Percentiles rank a stretch among this genome's conserved stretches.
Evolutionary conservation across 1,284 basidiomycete species (phyloP).

Genomic region (Thelephora terrestris): DNA sequence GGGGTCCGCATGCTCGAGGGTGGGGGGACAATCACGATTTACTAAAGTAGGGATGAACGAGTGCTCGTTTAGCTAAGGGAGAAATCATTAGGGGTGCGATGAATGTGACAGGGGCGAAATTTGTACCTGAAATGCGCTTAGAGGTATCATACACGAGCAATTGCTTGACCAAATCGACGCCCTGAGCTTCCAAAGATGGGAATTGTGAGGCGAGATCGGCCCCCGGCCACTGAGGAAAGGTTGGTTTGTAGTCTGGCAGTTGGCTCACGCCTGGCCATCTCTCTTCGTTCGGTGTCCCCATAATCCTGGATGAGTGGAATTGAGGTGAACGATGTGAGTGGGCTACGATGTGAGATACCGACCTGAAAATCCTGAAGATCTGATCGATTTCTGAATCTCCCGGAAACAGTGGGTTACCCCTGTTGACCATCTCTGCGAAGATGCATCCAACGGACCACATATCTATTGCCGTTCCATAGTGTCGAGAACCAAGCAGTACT

Average conservation of each 20-base stretch:
- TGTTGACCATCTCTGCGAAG: constrained; percentile 88
- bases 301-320: constrained; percentile 49
- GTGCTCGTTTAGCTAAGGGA: constrained; percentile 73
- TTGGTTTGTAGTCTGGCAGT: constrained; percentile 92
- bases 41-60: constrained; percentile 78
- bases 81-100: too few species aligned
- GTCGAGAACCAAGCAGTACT: constrained; percentile 89
- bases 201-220: constrained; percentile 63
- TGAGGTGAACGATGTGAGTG: too few species aligned
- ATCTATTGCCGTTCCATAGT: constrained; percentile 95
- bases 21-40: constrained; percentile 13
- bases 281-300: constrained; percentile 93
- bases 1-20: too few species aligned
- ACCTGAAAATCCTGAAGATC: constrained; percentile 99
- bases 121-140: constrained; percentile 88
- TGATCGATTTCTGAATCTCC: constrained; percentile 99
- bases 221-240: constrained; percentile 90
- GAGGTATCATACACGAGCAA: constrained; percentile 91
- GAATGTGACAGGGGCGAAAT: too few species aligned
- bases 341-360: constrained; percentile 18
- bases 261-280: constrained; percentile 86
- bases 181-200: constrained; percentile 57
- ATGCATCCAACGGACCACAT: constrained; percentile 99
- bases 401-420: constrained; percentile 86
- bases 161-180: constrained; percentile 67